A percentile compares a stretch with the other conserved stretches of the same genome.
Evolutionary conservation across 768 basidiomycete species (phyloP).

Genomic region (Xerocomus potaroensis): DNA sequence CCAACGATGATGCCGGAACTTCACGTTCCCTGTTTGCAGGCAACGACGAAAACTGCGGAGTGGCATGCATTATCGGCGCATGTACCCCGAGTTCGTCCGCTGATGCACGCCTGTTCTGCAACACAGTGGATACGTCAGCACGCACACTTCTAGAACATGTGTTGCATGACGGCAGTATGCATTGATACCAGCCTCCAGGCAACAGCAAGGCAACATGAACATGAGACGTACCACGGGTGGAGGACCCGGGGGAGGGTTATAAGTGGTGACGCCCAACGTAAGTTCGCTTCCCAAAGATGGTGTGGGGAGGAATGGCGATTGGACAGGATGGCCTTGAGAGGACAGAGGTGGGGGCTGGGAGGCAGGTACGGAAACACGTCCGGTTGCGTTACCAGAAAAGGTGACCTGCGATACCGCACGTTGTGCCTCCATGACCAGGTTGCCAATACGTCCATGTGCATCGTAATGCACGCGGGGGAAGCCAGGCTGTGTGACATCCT

Average conservation of each 20-base stretch:
- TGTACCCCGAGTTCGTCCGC: constrained; percentile 28
- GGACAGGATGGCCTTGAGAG: constrained; percentile 1
- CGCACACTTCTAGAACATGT: constrained; percentile 2
- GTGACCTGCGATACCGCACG: constrained; percentile 49
- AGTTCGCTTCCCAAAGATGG: constrained; percentile 33
- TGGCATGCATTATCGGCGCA: not conserved
- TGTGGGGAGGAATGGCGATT: constrained; percentile 26
- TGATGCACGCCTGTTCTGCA: constrained; percentile 19
- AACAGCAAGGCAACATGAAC: constrained; percentile 14
- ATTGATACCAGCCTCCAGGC: constrained; percentile 15
- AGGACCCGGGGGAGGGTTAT: constrained; percentile 8
- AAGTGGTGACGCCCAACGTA: constrained; percentile 16
- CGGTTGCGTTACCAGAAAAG: constrained; percentile 40
- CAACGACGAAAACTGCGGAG: constrained; percentile 59
- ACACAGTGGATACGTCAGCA: constrained; percentile 9
- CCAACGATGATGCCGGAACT: constrained; percentile 11
- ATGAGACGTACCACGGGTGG: constrained; percentile 17
- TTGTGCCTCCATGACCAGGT: constrained; percentile 59
- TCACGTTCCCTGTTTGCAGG: constrained; percentile 43
- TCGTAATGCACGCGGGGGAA: constrained; percentile 68
- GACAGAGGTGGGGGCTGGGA: constrained; percentile 1
- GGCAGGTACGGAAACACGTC: constrained; percentile 1
- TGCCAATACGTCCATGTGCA: constrained; percentile 58
- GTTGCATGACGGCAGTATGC: constrained; percentile 11
- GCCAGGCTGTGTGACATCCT: constrained; percentile 78